phyloP scores from a whole-genome alignment of 352 stramenopile genomes.

The Pythium rishiriense region DNA sequence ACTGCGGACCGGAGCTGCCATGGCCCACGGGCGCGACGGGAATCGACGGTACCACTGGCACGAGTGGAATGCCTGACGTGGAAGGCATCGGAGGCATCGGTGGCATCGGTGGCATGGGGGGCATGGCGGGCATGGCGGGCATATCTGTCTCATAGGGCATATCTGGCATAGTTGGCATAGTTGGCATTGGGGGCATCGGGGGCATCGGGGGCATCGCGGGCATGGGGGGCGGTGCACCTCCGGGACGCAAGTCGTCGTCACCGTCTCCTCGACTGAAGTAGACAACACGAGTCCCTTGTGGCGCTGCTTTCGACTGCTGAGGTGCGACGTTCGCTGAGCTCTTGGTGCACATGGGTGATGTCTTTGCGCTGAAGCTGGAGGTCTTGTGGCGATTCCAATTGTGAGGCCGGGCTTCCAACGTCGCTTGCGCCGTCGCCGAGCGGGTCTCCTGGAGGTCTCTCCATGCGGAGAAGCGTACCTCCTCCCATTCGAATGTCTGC shows the following conservation, averaged over 20 bases:
- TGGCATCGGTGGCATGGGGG: slow-evolving; percentile 1
- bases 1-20: too few species aligned
- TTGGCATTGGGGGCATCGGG: neutral
- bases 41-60: too few species aligned
- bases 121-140: neutral
- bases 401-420: neutral
- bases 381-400: neutral
- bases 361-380: too few species aligned
- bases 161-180: neutral
- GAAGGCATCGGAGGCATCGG: neutral
- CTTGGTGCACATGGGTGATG: neutral
- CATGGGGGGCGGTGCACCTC: neutral
- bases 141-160: neutral
- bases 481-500: too few species aligned
- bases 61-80: too few species aligned
- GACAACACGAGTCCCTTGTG: neutral
- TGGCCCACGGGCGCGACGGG: too few species aligned
- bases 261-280: neutral
- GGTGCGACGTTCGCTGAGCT: neutral
- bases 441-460: too few species aligned
- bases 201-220: neutral
- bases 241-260: too few species aligned
- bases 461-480: too few species aligned
- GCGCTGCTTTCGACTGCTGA: neutral
- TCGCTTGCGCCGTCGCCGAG: too few species aligned